Base-by-base conservation (phyloP, 208 protist genomes). In the Strigomonas culicis region DNA sequence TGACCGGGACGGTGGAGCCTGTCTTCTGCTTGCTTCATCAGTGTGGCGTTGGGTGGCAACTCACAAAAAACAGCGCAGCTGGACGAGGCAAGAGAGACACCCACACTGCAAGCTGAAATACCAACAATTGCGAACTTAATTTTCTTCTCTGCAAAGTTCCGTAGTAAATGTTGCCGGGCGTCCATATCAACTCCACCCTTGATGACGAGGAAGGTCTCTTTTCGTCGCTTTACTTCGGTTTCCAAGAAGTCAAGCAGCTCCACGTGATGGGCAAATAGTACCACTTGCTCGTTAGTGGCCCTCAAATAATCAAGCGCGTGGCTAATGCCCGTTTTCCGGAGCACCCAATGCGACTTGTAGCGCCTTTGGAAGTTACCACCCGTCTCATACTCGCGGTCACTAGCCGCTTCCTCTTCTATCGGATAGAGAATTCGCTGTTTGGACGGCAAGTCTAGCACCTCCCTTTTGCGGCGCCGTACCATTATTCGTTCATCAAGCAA, bases 11-110 rank as follows among this genome's bases (percentile, higher is more conserved):
- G 86, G 68, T 93, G 89, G 32, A 95, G 79, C 4, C 89, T 72
- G 69, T 94, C 88, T 62, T 94, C 88, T 22, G 88, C 88, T 51
- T 94, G 88, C 24, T 68, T 61, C 77, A 94, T 81, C 88, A 85
- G 92, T 52, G 77, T 58, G 0, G 74, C 75, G 61, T 94, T 81
- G 1, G 88, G 88, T 3, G 88, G 88, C 17, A 94, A 72, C 66
- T 94, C 88, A 32, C 81, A 86, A 65, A 94, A 94, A n/a, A 94
- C 71, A 17, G 84, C 83, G 53, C 80, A 91, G 11, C 71, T 60
- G 0, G 88, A 82, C 8, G 77, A 68, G 8, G 85, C 77, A 32
- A 94, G 72, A 25, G 82, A 86, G 44, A 94, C 81, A 22, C 88
- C 88, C 30, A 92, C 82, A 2, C 80, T 78, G 60, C 85, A 92